These are phyloP conservation scores for Colletotrichum noveboracense DNA, from an alignment of 2,329 filamentous ascomycete species.

Conservation along the genomic window DNA sequence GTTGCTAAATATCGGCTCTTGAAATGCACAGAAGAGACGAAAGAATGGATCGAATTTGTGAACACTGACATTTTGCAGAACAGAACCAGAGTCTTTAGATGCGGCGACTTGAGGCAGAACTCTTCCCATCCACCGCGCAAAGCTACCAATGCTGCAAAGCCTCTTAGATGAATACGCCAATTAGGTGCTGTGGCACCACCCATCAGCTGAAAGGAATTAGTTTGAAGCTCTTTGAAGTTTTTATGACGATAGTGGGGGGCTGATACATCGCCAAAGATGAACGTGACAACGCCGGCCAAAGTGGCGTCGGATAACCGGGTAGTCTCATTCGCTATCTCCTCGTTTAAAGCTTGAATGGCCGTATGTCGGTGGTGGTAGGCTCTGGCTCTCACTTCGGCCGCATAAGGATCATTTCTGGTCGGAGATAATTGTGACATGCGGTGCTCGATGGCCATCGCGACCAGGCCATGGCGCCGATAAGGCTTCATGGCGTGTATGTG, in stretches of 20 bases:
- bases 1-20: neutral
- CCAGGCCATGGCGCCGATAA: slow-evolving; percentile 12
- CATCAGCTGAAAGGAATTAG: neutral
- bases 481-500: neutral
- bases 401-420: slow-evolving; percentile 11
- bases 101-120: neutral
- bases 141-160: slow-evolving; percentile 1
- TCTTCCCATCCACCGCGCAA: slow-evolving; percentile 15
- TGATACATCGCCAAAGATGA: neutral
- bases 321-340: slow-evolving; percentile 27
- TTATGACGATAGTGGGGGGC: neutral
- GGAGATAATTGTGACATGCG: slow-evolving; percentile 30
- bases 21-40: neutral
- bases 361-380: slow-evolving; percentile 35
- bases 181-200: slow-evolving; percentile 35
- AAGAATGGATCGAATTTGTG: neutral
- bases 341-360: slow-evolving; percentile 33
- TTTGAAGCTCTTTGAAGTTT: neutral
- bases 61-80: neutral
- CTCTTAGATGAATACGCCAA: slow-evolving; percentile 39
- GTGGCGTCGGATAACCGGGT: slow-evolving; percentile 12
- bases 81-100: neutral
- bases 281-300: neutral
- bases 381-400: slow-evolving; percentile 24
- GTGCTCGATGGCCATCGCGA: slow-evolving; percentile 37